Percentiles rank a stretch among this genome's conserved stretches.
Evolutionary conservation across 139 green algal species (phyloP).

Genomic region (Chlorella sp.): DNA sequence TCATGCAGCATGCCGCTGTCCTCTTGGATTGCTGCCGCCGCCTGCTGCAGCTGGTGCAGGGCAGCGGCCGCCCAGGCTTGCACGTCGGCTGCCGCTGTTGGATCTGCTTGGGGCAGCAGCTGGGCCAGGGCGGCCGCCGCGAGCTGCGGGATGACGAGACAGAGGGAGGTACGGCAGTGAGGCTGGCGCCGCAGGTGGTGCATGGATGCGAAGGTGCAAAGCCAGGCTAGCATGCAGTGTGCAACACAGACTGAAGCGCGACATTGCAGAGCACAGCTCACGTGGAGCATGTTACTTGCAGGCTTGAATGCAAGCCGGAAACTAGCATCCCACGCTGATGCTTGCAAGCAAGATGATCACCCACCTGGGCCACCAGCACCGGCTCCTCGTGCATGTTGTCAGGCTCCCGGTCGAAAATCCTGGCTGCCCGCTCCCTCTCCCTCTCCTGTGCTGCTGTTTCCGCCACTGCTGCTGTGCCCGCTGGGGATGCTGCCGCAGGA

Average conservation of each 20-base stretch:
- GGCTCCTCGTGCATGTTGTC: slow-evolving; percentile 90
- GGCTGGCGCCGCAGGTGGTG: no score
- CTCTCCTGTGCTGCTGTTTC: no score
- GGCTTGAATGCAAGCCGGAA: no score
- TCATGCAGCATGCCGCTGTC: no score
- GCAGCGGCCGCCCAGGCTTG: background rate
- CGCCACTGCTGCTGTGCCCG: no score
- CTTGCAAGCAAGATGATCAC: no score
- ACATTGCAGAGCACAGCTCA: background rate
- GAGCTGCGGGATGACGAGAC: background rate
- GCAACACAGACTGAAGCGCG: background rate
- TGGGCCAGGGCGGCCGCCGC: background rate
- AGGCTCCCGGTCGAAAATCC: slow-evolving; percentile 84
- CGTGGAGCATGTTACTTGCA: no score
- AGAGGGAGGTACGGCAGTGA: background rate
- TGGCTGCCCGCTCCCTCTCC: background rate
- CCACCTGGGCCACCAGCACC: slow-evolving; percentile 74
- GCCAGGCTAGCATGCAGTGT: no score
- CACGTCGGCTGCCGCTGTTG: background rate
- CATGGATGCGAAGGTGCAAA: no score
- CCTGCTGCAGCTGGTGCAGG: background rate
- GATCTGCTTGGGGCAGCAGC: background rate
- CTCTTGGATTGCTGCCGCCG: background rate
- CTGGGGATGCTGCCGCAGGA: no score
- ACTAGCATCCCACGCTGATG: no score